Conservation (phyloP, 345 rosid species). For the Linum tenue region DNA sequence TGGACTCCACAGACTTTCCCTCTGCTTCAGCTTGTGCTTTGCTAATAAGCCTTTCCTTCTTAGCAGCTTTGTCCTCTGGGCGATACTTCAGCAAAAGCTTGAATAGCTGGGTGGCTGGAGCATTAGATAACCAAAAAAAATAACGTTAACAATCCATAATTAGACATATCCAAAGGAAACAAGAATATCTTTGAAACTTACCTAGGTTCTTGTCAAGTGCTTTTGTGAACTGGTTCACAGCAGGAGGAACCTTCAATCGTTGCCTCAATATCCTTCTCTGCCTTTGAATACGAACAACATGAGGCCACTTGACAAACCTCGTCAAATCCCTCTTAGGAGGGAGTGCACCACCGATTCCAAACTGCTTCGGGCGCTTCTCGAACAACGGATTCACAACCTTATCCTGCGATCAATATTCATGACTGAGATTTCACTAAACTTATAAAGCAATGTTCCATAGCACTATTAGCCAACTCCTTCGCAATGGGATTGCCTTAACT, state of each 20-base stretch:
- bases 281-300: conserved; percentile 63
- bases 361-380: conserved; percentile 78
- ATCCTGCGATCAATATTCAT: conserved; percentile 25
- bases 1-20: conserved; percentile 43
- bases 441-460: too few species aligned
- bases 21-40: conserved; percentile 61
- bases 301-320: conserved; percentile 68
- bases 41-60: conserved; percentile 48
- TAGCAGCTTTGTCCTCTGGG: conserved; percentile 59
- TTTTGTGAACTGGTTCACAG: conserved; percentile 82
- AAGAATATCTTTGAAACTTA: conserved; percentile 9
- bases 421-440: not conserved
- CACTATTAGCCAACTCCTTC: not conserved
- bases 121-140: not conserved
- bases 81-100: conserved; percentile 62
- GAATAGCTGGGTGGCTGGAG: conserved; percentile 49
- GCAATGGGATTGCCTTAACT: too few species aligned
- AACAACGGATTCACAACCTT: conserved; percentile 64
- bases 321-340: conserved; percentile 81
- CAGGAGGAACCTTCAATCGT: conserved; percentile 84
- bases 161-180: not conserved
- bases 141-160: not conserved
- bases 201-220: conserved; percentile 87
- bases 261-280: conserved; percentile 71
- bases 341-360: conserved; percentile 77